Base-by-base conservation (phyloP, 2,329 filamentous ascomycete genomes). In the Xylaria sp. region DNA sequence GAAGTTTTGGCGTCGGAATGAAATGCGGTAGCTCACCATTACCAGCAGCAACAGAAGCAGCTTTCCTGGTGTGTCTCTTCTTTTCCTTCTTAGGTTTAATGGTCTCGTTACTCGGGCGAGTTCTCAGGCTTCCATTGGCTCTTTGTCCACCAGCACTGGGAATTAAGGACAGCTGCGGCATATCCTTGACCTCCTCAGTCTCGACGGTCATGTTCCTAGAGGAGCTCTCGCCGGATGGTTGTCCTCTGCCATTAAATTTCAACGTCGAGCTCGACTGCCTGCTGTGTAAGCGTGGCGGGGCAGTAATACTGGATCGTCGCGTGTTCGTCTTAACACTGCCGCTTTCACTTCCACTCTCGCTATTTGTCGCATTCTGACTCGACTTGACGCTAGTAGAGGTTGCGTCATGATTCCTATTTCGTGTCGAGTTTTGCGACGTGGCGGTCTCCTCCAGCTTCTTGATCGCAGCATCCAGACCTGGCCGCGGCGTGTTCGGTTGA, bases 141-240 rank as follows among this genome's bases (percentile, higher is more conserved):
- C 92, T 90, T 67, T 89, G 88, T 20, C 87, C 85, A 23, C 90
- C 89, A n/a, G 86, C 85, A 46, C 88, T 88, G 41, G 86, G 82
- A 7, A 91, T 90, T 34, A 97, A 85, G 10, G 91, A 89, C 34
- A 94, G 88, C 77, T 97, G 94, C 12, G 94, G 94, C 64, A 98
- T 92, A 2, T 94, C 97, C 52, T 90, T 92, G 46, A 99, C 96
- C 0, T 94, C 97, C 81, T 99, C 96, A 0, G 96, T 98, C 83
- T 99, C 96, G 15, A 98, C 95, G 10, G 94, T 98, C 94, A 99
- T 98, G 76, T 93, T 96, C 77, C 92, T 90, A 66, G 91, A 87
- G 44, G 92, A 91, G n/a, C 90, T 90, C 78, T 97, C 93, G 61
- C 86, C 83, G 12, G 82, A 79, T 34, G 88, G 84, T 78, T 94